A percentile compares a stretch with the other conserved stretches of the same genome.
These are phyloP conservation scores for Magnaporthiopsis incrustans DNA, from an alignment of 2,329 filamentous ascomycete species.

Conservation along the genomic window DNA sequence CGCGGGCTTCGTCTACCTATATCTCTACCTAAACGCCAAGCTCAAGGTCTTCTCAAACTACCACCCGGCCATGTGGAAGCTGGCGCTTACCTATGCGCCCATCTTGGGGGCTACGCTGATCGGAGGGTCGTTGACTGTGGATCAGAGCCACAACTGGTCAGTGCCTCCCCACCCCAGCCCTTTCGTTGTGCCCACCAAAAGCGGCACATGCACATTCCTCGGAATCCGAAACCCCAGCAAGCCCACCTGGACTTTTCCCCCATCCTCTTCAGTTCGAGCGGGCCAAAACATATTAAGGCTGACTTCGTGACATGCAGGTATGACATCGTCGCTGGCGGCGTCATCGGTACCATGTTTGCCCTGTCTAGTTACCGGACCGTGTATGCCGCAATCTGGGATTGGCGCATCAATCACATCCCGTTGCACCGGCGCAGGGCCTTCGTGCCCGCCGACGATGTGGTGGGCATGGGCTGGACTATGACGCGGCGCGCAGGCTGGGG, in stretches of 20 bases:
- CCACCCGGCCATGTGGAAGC: constrained; percentile 67
- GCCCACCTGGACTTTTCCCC: too few species aligned
- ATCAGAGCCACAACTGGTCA: constrained; percentile 64
- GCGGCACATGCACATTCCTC: not conserved
- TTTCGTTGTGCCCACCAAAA: not conserved
- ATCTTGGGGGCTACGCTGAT: constrained; percentile 61
- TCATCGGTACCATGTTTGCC: constrained; percentile 56
- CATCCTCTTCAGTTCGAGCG: too few species aligned
- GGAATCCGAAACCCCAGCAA: not conserved
- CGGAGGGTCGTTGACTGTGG: constrained; percentile 61
- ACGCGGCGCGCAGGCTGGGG: constrained; percentile 7
- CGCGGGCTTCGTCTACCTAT: constrained; percentile 62
- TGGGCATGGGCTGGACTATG: constrained; percentile 4
- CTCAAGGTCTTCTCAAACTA: constrained; percentile 68
- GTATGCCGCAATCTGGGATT: constrained; percentile 63
- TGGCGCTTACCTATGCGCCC: constrained; percentile 56
- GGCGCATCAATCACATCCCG: constrained; percentile 59
- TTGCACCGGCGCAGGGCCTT: constrained; percentile 34
- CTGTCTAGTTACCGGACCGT: constrained; percentile 57
- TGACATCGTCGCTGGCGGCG: constrained; percentile 55
- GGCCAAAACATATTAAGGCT: not conserved
- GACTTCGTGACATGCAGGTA: constrained; percentile 30
- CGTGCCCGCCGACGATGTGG: constrained; percentile 10
- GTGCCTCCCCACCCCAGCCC: not conserved
- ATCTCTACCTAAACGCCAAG: constrained; percentile 70